A percentile compares a stretch with the other conserved stretches of the same genome.
phyloP scores from a whole-genome alignment of 306 rosid species.

The apple (Malus domestica) region DNA sequence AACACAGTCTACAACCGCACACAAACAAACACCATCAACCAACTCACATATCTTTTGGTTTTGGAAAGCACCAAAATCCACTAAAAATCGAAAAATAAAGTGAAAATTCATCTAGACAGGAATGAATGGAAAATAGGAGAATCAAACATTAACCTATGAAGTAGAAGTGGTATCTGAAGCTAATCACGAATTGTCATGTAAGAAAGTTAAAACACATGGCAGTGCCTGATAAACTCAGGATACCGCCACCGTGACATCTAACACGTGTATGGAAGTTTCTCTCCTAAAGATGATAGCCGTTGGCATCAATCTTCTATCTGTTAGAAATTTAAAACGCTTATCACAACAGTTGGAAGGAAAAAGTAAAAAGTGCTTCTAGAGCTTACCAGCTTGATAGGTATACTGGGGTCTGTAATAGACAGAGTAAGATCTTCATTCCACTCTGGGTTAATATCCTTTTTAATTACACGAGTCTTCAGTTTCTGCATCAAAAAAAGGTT shows the following conservation, averaged over 20 bases:
- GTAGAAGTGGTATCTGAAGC: neutral
- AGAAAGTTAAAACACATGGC: neutral
- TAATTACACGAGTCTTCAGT: conserved; percentile 77
- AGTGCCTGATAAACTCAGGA: neutral
- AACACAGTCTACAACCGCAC: conserved; percentile 57
- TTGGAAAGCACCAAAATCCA: neutral
- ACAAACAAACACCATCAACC: neutral
- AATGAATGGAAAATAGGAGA: neutral
- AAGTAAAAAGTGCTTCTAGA: neutral
- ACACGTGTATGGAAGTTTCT: neutral
- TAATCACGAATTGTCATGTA: neutral
- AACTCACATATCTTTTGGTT: neutral
- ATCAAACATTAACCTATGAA: neutral
- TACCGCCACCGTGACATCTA: neutral
- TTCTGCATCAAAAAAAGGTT: conserved; percentile 33
- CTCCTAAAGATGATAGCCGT: neutral
- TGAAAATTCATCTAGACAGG: neutral
- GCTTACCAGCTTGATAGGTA: conserved; percentile 50
- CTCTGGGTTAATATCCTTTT: conserved; percentile 75
- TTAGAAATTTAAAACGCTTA: neutral
- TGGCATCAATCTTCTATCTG: neutral
- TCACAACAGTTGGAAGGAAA: neutral
- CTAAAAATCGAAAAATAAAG: neutral
- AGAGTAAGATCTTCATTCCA: conserved; percentile 98
- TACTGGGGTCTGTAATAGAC: conserved; percentile 44